Percentiles rank a stretch among this genome's conserved stretches.
These are phyloP conservation scores for Sclerotinia subarctica DNA, from an alignment of 2,329 filamentous ascomycete genomes.

Conservation along the genomic window DNA sequence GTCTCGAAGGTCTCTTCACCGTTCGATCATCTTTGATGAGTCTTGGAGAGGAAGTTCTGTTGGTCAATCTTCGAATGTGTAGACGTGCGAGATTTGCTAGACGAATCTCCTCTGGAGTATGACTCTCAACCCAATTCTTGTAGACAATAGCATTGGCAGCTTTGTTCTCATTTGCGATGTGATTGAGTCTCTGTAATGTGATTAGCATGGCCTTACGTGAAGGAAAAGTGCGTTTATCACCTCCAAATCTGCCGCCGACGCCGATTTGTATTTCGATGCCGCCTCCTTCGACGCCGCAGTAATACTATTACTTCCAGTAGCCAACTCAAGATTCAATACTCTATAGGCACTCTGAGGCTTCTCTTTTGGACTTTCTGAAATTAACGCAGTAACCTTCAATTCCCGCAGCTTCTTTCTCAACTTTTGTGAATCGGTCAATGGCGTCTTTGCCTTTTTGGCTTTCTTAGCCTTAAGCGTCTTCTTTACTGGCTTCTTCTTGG, in stretches of 20 bases:
- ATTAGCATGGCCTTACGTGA: conserved; percentile 36
- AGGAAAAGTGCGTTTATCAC: conserved; percentile 32
- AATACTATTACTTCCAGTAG: conserved; percentile 30
- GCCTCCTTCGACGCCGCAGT: conserved; percentile 20
- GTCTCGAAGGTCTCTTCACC: conserved; percentile 43
- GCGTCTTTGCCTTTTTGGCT: conserved; percentile 31
- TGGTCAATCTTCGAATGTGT: conserved; percentile 27
- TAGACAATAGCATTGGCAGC: conserved; percentile 45
- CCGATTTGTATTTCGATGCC: conserved; percentile 37
- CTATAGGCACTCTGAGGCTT: conserved; percentile 7
- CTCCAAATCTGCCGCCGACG: conserved; percentile 40
- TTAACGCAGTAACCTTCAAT: background rate
- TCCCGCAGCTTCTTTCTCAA: conserved; percentile 5
- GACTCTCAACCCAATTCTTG: conserved; percentile 51
- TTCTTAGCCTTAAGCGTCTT: conserved; percentile 32
- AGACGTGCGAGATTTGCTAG: conserved; percentile 57
- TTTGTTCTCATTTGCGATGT: conserved; percentile 47
- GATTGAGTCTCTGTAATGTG: conserved; percentile 46
- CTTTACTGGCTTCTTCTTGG: conserved; percentile 27
- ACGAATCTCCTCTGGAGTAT: conserved; percentile 56
- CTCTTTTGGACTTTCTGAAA: conserved; percentile 6
- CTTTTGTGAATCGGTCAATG: conserved; percentile 20
- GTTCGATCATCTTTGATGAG: conserved; percentile 52
- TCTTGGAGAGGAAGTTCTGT: background rate
- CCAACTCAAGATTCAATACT: conserved; percentile 33